Percentiles rank a stretch among this genome's conserved stretches.
phyloP scores from a whole-genome alignment of 495 filamentous ascomycete genomes.

The Aspergillus wentii region DNA sequence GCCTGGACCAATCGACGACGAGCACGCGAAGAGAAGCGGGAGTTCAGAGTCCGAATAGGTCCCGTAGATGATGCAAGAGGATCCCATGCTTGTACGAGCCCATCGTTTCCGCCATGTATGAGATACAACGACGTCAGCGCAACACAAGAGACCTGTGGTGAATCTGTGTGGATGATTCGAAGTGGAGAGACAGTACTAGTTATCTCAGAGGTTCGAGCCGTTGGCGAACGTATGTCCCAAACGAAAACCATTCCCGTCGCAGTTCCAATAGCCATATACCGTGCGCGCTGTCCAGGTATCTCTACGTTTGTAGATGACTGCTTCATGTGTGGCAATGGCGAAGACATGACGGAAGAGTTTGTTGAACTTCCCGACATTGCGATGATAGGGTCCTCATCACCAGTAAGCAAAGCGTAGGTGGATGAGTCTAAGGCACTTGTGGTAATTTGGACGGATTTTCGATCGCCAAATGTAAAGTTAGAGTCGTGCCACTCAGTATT shows the following conservation, averaged over 20 bases:
- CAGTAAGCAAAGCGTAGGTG: slow-evolving; percentile 59
- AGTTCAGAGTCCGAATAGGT: slow-evolving; percentile 85
- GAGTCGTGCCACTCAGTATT: slow-evolving; percentile 57
- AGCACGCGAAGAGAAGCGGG: slow-evolving; percentile 77
- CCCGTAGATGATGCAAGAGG: slow-evolving; percentile 74
- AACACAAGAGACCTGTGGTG: slow-evolving; percentile 81
- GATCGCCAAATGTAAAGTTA: slow-evolving; percentile 48
- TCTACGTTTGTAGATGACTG: slow-evolving; percentile 36
- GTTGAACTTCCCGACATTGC: slow-evolving; percentile 50
- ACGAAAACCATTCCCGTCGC: slow-evolving; percentile 69
- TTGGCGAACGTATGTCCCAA: slow-evolving; percentile 76
- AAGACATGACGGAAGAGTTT: slow-evolving; percentile 52
- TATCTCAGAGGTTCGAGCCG: slow-evolving; percentile 42
- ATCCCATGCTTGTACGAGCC: slow-evolving; percentile 96
- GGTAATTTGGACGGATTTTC: slow-evolving; percentile 56
- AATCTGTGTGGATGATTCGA: slow-evolving; percentile 84
- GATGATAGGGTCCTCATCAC: slow-evolving; percentile 71
- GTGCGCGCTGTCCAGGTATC: slow-evolving; percentile 78
- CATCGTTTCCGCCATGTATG: slow-evolving; percentile 91
- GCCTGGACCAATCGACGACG: slow-evolving; percentile 69
- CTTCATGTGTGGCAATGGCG: slow-evolving; percentile 50
- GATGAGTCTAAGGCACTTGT: slow-evolving; percentile 73
- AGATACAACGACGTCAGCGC: slow-evolving; percentile 82
- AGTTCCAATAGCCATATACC: slow-evolving; percentile 78
- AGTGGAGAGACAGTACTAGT: slow-evolving; percentile 59